These are phyloP conservation scores for Plasmodium cynomolgi DNA, from an alignment of 169 alveolate species.

Conservation along the genomic window DNA sequence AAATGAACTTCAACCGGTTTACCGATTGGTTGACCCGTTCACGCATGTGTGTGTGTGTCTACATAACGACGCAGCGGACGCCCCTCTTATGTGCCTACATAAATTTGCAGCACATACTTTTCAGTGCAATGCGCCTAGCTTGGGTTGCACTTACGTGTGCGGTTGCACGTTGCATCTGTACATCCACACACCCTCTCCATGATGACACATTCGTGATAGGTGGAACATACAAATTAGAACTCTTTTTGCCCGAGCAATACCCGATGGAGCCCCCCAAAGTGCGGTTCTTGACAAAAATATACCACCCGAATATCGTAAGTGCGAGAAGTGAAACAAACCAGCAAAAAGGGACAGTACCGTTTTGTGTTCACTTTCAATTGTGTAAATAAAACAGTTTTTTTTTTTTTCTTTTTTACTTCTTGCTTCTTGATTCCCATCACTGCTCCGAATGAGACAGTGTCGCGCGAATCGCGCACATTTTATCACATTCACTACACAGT, in stretches of 20 bases:
- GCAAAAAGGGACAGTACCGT: background rate
- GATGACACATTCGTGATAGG: conserved; percentile 66
- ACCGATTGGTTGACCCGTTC: background rate
- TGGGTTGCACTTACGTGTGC: background rate
- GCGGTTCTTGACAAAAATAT: conserved; percentile 96
- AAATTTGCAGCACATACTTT: background rate
- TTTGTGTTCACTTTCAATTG: conserved; percentile 10
- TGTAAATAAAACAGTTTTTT: background rate
- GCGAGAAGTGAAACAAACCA: conserved; percentile 56
- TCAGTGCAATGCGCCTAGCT: background rate
- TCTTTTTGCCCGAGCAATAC: conserved; percentile 97
- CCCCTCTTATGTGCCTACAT: background rate
- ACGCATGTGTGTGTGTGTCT: background rate
- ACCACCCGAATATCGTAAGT: conserved; percentile 97
- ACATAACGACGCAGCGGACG: background rate
- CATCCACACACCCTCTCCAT: background rate
- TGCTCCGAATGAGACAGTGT: background rate
- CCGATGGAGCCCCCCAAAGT: conserved; percentile 99
- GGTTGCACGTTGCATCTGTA: background rate
- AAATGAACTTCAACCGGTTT: background rate
- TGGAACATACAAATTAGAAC: conserved; percentile 95
- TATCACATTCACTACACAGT: background rate
- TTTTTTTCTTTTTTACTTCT: conserved; percentile 21
- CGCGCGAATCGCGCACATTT: background rate
- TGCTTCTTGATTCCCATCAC: background rate